phyloP scores from a whole-genome alignment of 169 alveolate genomes.

The Plasmodium adleri region DNA sequence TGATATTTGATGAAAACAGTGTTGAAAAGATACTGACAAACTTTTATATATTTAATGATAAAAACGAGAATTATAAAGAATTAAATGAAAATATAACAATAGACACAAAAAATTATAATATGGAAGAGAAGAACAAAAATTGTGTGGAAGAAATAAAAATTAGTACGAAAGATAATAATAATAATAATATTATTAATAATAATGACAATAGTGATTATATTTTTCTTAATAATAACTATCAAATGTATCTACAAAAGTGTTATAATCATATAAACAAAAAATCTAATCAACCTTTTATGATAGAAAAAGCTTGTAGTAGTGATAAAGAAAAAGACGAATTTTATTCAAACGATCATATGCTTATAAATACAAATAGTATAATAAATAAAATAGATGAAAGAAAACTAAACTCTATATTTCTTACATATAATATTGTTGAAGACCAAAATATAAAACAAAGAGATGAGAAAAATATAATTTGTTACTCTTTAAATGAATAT shows the following conservation, averaged over 20 bases:
- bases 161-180: background rate
- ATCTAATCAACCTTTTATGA: conserved; percentile 3
- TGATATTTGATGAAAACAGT: conserved; percentile 16
- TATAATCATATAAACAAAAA: background rate
- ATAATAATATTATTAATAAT: background rate
- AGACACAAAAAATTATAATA: background rate
- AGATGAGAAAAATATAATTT: background rate
- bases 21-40: background rate
- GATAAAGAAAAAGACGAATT: background rate
- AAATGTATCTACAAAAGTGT: conserved; percentile 30
- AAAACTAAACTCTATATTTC: too few species aligned
- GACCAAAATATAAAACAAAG: background rate
- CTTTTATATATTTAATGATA: conserved; percentile 16
- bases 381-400: too few species aligned
- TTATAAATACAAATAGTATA: too few species aligned
- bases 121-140: background rate
- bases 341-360: background rate
- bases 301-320: conserved; percentile 3
- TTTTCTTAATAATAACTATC: conserved; percentile 25
- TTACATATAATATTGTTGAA: background rate
- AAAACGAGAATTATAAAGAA: too few species aligned
- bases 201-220: conserved; percentile 4
- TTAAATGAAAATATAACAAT: background rate
- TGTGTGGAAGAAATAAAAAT: too few species aligned
- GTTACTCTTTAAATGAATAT: background rate